These are phyloP conservation scores for Pestalotiopsis sp. DNA, from an alignment of 2,329 filamentous ascomycete genomes.

Conservation along the genomic window DNA sequence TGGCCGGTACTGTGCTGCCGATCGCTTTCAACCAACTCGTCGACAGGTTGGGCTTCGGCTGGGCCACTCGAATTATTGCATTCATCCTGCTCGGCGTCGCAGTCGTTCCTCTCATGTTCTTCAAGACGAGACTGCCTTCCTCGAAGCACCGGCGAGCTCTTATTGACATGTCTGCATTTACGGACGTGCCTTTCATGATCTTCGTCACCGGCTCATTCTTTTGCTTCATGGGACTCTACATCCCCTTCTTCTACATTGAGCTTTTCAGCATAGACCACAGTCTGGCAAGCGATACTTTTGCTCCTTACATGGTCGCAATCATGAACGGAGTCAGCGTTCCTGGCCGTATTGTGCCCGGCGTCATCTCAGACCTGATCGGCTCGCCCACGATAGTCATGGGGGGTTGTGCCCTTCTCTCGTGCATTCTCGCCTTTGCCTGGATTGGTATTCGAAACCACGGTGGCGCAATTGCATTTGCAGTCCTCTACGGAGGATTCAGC, in stretches of 20 bases:
- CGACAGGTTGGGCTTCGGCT: constrained; percentile 41
- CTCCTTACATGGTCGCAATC: constrained; percentile 43
- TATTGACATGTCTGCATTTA: constrained; percentile 37
- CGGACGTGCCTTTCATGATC: constrained; percentile 39
- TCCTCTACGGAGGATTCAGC: constrained; percentile 48
- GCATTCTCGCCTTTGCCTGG: constrained; percentile 41
- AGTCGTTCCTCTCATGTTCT: constrained; percentile 34
- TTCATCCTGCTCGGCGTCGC: constrained; percentile 37
- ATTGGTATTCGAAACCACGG: constrained; percentile 35
- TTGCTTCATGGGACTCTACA: constrained; percentile 47
- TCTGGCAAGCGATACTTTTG: constrained; percentile 33
- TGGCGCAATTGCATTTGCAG: constrained; percentile 40
- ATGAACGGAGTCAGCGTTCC: constrained; percentile 48
- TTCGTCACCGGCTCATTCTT: constrained; percentile 39
- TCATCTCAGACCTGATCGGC: constrained; percentile 43
- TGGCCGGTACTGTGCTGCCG: constrained; percentile 44
- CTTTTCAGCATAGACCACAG: constrained; percentile 42
- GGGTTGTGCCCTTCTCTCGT: constrained; percentile 31
- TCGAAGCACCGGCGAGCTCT: constrained; percentile 25
- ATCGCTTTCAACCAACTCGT: constrained; percentile 41
- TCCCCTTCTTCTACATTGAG: constrained; percentile 50
- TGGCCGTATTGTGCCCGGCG: constrained; percentile 46
- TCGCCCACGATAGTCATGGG: constrained; percentile 39
- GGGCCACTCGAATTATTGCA: constrained; percentile 46
- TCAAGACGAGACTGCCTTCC: constrained; percentile 36